Evolutionary conservation across 768 basidiomycete genomes (phyloP).

Genomic region (Tricholoma bakamatsutake): DNA sequence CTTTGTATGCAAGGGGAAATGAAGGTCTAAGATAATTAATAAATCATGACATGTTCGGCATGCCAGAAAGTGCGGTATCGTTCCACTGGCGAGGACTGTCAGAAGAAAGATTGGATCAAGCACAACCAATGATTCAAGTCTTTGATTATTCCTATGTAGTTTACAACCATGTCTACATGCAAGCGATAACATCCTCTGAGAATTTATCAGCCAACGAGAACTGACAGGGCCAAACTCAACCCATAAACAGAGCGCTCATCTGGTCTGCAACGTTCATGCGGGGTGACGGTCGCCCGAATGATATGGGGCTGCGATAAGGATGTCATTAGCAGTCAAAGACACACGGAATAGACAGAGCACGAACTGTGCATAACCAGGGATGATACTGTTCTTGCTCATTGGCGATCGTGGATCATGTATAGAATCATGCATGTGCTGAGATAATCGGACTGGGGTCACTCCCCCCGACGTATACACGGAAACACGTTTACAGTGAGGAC

Average conservation of each 20-base stretch:
- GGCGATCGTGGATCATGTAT: slow-evolving; percentile 13
- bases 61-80: slow-evolving; percentile 32
- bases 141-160: too few relatives aligned
- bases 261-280: not conserved
- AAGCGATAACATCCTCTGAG: not conserved
- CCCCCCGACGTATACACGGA: not conserved
- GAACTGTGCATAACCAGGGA: not conserved
- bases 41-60: slow-evolving; percentile 18
- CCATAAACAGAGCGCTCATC: slow-evolving; percentile 1
- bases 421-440: slow-evolving; percentile 3
- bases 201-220: not conserved
- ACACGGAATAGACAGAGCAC: not conserved
- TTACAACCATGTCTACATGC: too few relatives aligned
- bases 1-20: slow-evolving; percentile 21
- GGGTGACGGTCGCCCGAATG: slow-evolving; percentile 16
- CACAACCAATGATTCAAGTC: slow-evolving; percentile 20
- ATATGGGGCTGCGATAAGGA: slow-evolving; percentile 2
- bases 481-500: slow-evolving; percentile 1
- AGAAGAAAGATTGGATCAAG: slow-evolving; percentile 31
- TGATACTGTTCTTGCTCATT: not conserved
- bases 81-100: slow-evolving; percentile 27
- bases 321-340: not conserved
- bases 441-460: not conserved
- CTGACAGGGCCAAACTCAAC: not conserved
- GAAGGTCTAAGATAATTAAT: slow-evolving; percentile 23